Base-by-base conservation (phyloP, 2,329 filamentous ascomycete genomes). In the Colletotrichum viniferum region DNA sequence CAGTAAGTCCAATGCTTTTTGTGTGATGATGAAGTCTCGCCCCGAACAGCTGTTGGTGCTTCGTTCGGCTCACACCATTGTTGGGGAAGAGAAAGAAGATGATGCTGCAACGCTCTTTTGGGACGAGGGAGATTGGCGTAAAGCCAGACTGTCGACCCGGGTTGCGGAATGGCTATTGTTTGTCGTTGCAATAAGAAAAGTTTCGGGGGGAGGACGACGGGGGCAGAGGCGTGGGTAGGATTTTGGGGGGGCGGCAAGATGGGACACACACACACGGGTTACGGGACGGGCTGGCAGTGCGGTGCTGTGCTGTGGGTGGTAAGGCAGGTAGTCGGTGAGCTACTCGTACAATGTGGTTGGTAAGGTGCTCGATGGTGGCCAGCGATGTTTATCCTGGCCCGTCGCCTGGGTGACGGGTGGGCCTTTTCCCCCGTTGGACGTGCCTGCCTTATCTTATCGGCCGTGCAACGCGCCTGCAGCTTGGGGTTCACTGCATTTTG, bases 341-440 rank as follows among this genome's bases (percentile, higher is more conserved):
- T 71, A 34, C 55, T 61, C 26, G 34, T 21, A n/a, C 34, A 26
- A 67, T 67, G 68, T 60, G 67, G 71, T 67, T 71, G 58, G 65
- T 63, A 63, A 32, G 28, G 13, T 60, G 62, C 58, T 70, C 21
- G 36, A 32, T 30, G 58, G 67, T 32, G 55, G 56, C 34, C 26
- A 61, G 43, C 61, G 67, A 66, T 75, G 73, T 75, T 75, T 75
- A 75, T 62, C 52, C 69, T 68, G 63, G 73, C 69, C 26, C 24
- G 73, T 75, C 55, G 73, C 72, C 73, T 58, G 43, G 69, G 63
- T n/a, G 73, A 75, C 73, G 18, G 71, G 69, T 71, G 71, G 48
- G 65, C 58, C 60, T 52, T 52, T 21, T 32, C 48, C 61, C 61
- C 56, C 38, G 61, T 48, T 24, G 68, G 43, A 52, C 36, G 36